Evolutionary conservation across 441 rosid species (phyloP).

Genomic region (Pelargonium myrrhifolium): DNA sequence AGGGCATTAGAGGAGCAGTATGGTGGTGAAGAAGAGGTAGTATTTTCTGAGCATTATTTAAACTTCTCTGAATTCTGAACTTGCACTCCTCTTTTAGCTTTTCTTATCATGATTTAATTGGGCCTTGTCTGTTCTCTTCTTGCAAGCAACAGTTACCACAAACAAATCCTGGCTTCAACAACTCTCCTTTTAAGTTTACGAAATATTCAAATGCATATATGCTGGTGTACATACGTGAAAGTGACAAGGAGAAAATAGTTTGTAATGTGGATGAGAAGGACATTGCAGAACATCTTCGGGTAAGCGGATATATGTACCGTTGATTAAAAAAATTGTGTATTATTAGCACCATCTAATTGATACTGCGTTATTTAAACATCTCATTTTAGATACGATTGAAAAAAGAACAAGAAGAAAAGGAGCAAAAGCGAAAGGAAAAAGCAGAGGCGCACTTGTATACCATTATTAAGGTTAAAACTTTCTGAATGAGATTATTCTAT

Average conservation of each 20-base stretch:
- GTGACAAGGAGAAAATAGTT: constrained; percentile 88
- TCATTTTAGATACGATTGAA: constrained; percentile 68
- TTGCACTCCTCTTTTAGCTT: constrained; percentile 10
- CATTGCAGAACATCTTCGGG: constrained; percentile 93
- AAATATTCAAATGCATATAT: constrained; percentile 93
- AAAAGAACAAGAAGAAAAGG: constrained; percentile 91
- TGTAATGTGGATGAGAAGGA: constrained; percentile 94
- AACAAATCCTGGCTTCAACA: constrained; percentile 86
- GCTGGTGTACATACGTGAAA: constrained; percentile 95
- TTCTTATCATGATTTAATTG: constrained; percentile 11
- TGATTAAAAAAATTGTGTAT: background rate
- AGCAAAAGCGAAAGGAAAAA: constrained; percentile 69
- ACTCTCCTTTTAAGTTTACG: constrained; percentile 80
- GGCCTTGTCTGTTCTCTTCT: constrained; percentile 18
- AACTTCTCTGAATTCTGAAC: background rate
- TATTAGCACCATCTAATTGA: background rate
- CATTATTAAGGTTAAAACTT: constrained; percentile 56
- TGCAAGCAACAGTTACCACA: constrained; percentile 58
- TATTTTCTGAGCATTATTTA: constrained; percentile 13
- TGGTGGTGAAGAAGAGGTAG: constrained; percentile 71
- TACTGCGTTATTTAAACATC: background rate
- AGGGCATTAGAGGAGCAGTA: constrained; percentile 68
- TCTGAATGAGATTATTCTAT: constrained; percentile 11
- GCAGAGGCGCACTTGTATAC: constrained; percentile 92
- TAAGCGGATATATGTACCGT: constrained; percentile 27